phyloP scores from a whole-genome alignment of 345 rosid genomes.

The Stellera chamaejasme region DNA sequence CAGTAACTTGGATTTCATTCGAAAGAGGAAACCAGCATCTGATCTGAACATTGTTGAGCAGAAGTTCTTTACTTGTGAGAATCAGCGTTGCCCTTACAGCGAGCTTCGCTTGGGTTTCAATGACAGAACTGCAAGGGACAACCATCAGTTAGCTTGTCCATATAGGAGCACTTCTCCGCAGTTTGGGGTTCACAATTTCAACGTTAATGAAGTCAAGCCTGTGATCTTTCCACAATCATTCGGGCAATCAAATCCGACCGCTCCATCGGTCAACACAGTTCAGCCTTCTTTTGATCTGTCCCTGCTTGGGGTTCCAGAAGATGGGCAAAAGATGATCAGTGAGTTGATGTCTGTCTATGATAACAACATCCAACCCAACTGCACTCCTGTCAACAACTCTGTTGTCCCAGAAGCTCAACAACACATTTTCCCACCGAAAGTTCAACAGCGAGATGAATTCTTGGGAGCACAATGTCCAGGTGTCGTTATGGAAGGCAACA shows the following conservation, averaged over 20 bases:
- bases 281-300: slow-evolving; percentile 52
- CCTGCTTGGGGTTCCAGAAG: slow-evolving; percentile 78
- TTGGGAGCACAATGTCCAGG: slow-evolving; percentile 41
- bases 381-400: slow-evolving; percentile 18
- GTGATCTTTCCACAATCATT: slow-evolving; percentile 45
- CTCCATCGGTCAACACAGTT: slow-evolving; percentile 22
- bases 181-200: slow-evolving; percentile 52
- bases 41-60: slow-evolving; percentile 47
- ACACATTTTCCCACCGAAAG: slow-evolving; percentile 30
- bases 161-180: slow-evolving; percentile 34
- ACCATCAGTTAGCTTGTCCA: slow-evolving; percentile 68
- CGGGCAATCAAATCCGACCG: slow-evolving; percentile 43
- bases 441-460: slow-evolving; percentile 48
- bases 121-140: slow-evolving; percentile 70
- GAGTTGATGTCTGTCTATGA: slow-evolving; percentile 87
- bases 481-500: slow-evolving; percentile 33
- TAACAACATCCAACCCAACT: slow-evolving; percentile 37
- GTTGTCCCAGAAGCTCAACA: slow-evolving; percentile 30
- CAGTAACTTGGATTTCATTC: slow-evolving; percentile 26
- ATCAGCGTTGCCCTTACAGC: slow-evolving; percentile 54
- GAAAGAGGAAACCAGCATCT: slow-evolving; percentile 58
- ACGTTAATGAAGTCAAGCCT: slow-evolving; percentile 73
- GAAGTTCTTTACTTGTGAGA: slow-evolving; percentile 54
- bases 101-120: slow-evolving; percentile 50
- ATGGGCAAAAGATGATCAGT: slow-evolving; percentile 79